Evolutionary conservation across 1,284 basidiomycete species (phyloP).

Genomic region (Caloboletus firmus): DNA sequence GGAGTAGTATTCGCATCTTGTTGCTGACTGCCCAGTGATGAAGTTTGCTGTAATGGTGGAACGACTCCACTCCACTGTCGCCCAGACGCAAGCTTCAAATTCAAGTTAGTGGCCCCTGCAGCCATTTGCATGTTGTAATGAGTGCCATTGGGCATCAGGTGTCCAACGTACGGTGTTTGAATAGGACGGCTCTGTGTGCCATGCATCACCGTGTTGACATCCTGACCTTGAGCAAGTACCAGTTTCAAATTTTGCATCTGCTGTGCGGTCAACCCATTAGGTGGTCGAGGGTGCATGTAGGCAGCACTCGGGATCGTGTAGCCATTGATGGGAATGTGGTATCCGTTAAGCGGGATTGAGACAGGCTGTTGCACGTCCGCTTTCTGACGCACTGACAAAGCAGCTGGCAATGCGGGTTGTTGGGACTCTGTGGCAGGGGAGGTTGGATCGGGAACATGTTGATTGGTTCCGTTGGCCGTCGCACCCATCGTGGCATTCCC

Average conservation of each 20-base stretch:
- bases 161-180: slow-evolving; percentile 35
- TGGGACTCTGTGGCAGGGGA: slow-evolving; percentile 25
- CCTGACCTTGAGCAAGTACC: slow-evolving; percentile 45
- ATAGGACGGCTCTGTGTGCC: slow-evolving; percentile 34
- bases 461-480: slow-evolving; percentile 37
- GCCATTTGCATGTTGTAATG: slow-evolving; percentile 40
- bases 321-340: slow-evolving; percentile 48
- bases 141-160: slow-evolving; percentile 37
- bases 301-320: slow-evolving; percentile 39
- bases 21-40: slow-evolving; percentile 25
- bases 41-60: slow-evolving; percentile 35
- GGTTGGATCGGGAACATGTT: slow-evolving; percentile 23
- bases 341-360: slow-evolving; percentile 42
- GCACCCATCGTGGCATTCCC: slow-evolving; percentile 17
- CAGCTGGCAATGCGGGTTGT: slow-evolving; percentile 8
- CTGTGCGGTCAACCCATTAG: slow-evolving; percentile 46
- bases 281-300: slow-evolving; percentile 35
- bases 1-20: slow-evolving; percentile 32
- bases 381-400: slow-evolving; percentile 45
- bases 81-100: slow-evolving; percentile 42
- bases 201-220: slow-evolving; percentile 39
- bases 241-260: slow-evolving; percentile 58
- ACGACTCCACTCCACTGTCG: slow-evolving; percentile 43
- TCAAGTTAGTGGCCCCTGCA: slow-evolving; percentile 32
- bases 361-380: slow-evolving; percentile 40